Evolutionary conservation across 2,329 filamentous ascomycete species (phyloP).

Genomic region (Cryphonectria parasitica): DNA sequence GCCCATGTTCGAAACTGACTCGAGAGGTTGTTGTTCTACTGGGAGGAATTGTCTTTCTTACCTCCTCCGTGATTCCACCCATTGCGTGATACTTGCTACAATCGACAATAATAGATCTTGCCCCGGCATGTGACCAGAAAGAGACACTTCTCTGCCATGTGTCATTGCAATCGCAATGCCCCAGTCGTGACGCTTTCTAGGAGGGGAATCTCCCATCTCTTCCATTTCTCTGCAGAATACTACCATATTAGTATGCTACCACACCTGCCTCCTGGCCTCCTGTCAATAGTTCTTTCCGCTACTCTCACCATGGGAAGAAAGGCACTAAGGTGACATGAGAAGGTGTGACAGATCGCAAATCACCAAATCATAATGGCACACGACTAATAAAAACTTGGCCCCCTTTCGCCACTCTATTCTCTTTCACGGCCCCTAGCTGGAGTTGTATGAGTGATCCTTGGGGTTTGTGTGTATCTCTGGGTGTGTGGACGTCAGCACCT

Average conservation of each 20-base stretch:
- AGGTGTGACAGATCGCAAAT: neutral
- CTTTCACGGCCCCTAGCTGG: neutral
- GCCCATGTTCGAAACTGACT: neutral
- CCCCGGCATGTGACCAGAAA: neutral
- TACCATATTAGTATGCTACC: no score
- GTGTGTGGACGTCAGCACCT: neutral
- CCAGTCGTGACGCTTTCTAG: no score
- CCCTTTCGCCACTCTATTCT: neutral
- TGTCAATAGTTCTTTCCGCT: no score
- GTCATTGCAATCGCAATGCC: no score
- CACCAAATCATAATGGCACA: neutral
- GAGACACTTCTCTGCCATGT: neutral
- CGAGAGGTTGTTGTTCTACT: neutral
- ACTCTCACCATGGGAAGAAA: neutral
- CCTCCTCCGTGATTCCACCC: neutral
- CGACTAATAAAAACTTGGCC: neutral
- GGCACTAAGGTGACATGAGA: neutral
- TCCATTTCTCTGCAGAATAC: neutral
- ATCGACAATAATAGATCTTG: neutral
- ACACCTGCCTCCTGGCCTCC: no score
- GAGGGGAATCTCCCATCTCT: no score
- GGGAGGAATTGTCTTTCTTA: no score
- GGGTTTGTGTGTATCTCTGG: neutral
- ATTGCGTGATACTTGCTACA: neutral
- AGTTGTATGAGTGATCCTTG: neutral